Percentiles rank a stretch among this genome's conserved stretches.
These are phyloP conservation scores for Globisporangium ultimum DNA, from an alignment of 352 stramenopile genomes.

Conservation along the genomic window DNA sequence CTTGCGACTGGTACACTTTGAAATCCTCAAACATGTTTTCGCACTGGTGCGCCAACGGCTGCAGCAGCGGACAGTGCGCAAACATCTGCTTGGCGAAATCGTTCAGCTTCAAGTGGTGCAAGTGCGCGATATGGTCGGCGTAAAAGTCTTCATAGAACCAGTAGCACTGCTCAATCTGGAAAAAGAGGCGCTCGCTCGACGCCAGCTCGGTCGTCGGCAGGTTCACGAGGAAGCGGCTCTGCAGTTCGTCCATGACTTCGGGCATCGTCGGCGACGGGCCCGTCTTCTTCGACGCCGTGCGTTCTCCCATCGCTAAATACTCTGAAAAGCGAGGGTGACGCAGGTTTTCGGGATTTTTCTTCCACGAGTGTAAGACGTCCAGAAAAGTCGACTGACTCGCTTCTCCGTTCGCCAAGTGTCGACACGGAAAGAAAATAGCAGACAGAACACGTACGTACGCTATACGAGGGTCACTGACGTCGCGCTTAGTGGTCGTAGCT, in stretches of 20 bases:
- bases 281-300: conserved; percentile 12
- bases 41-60: conserved; percentile 83
- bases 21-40: conserved; percentile 93
- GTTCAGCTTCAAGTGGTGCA: conserved; percentile 92
- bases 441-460: no score
- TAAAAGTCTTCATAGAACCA: conserved; percentile 98
- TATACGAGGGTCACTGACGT: no score
- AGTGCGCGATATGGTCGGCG: conserved; percentile 80
- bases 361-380: no score
- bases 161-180: conserved; percentile 97
- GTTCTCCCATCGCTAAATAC: conserved; percentile 5
- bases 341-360: no score
- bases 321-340: no score
- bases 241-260: conserved; percentile 95
- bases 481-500: no score
- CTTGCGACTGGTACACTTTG: conserved; percentile 91
- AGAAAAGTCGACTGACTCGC: no score
- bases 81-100: conserved; percentile 94
- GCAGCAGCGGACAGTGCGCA: conserved; percentile 85
- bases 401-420: no score
- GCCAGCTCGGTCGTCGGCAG: conserved; percentile 88
- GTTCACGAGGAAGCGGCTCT: conserved; percentile 95
- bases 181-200: conserved; percentile 94
- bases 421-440: no score
- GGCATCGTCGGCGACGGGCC: conserved; percentile 46